Evolutionary conservation across 352 stramenopile species (phyloP), one percentile per base, ranked within the genome.

Genomic region (Phytopythium vexans): DNA sequence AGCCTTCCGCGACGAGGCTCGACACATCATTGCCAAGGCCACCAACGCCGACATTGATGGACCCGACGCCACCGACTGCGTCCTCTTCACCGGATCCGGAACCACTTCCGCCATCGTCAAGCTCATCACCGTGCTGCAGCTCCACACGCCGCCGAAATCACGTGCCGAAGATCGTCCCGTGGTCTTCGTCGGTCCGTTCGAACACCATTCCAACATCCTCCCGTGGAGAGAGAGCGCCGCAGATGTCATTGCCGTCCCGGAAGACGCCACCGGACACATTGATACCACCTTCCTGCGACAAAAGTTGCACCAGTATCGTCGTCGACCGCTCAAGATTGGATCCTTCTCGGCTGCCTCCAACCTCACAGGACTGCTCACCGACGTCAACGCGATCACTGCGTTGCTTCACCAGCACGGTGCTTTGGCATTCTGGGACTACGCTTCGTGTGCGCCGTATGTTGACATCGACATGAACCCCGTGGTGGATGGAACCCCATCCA

Each of bases 131-230:
- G 72, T 81, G 10, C 65, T 96, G 0, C 78, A 77, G 1, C 56
- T 92, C 35, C 54, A 88, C 39, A 58, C 58, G 15, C 47, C 48
- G 31, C 3, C 40, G 4, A 36, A 1, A 7, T n/a, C 12, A 35
- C 7, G 12, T 15, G 39, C 54, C 5, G 52, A 52, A 14, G 66
- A 58, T 66, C 80, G 53, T 0, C 81, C 93, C 0, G 82, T 98
- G 8, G 88, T 98, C 48, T 92, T 98, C 46, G 89, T 92, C 11
- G 82, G 92, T 41, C 96, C 96, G 6, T 98, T 97, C 54, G 97
- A 98, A 64, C 96, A 99, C 69, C 97, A 99, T 66, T 98, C 92
- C 36, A 99, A 99, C 73, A 61, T 99, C 10, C 67, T 99, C 8
- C 96, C 96, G 4, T 99, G 96, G 96, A 68, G 96, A 43, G 97